Percentiles rank a stretch among this genome's conserved stretches.
Conservation (phyloP, 768 basidiomycete genomes). For the Rhodotorula kratochvilovae region DNA sequence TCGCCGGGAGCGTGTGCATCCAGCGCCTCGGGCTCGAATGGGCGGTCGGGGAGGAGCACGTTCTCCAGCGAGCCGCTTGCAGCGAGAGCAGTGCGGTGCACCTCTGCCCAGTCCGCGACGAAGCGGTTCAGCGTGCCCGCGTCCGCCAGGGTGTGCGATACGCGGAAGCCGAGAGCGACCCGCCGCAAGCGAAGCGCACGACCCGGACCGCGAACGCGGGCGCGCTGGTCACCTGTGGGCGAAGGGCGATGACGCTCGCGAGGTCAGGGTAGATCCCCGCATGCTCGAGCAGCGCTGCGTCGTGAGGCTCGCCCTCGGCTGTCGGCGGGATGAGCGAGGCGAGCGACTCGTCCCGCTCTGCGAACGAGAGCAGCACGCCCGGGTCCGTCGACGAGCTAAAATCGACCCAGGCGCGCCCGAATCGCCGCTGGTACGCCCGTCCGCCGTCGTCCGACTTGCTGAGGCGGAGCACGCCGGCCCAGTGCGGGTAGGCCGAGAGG, state of each 20-base stretch:
- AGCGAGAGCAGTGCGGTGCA: not conserved
- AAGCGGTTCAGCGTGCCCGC: not conserved
- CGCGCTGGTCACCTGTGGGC: not conserved
- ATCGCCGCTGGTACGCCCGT: not conserved
- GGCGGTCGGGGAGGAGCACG: not conserved
- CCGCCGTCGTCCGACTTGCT: not conserved
- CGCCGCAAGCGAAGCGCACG: not conserved
- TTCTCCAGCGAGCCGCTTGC: not conserved
- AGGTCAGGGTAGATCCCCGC: not conserved
- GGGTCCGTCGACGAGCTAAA: not conserved
- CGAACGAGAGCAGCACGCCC: not conserved
- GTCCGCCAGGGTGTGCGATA: not conserved
- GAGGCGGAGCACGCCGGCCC: not conserved
- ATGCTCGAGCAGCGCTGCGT: not conserved
- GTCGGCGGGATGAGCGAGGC: not conserved
- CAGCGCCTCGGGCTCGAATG: not conserved
- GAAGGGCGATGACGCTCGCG: not conserved
- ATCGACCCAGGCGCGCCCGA: not conserved
- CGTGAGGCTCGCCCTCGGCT: not conserved
- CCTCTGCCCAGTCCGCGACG: not conserved
- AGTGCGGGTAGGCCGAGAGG: not conserved
- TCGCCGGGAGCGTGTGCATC: not conserved
- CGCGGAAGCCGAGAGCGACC: not conserved
- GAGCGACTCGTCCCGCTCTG: not conserved
- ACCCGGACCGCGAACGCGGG: not conserved